These are phyloP conservation scores for Neurospora sp. DNA, from an alignment of 2,329 filamentous ascomycete species.

Conservation along the genomic window DNA sequence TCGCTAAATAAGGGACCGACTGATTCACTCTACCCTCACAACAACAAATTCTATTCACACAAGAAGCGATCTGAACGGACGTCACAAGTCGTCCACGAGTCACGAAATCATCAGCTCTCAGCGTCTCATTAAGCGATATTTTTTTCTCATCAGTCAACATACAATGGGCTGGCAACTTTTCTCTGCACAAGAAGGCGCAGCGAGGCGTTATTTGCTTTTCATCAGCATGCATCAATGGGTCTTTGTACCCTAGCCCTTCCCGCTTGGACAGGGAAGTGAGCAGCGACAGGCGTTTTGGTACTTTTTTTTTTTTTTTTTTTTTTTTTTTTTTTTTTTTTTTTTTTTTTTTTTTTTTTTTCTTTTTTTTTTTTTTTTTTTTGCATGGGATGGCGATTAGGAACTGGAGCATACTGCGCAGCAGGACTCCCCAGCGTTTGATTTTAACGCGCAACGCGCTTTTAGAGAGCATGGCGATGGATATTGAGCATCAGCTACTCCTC, in stretches of 20 bases:
- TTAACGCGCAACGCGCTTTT: background rate
- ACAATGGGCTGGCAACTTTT: background rate
- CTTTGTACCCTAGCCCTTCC: background rate
- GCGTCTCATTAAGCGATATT: background rate
- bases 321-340: too few species aligned
- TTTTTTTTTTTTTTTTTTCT: too few species aligned
- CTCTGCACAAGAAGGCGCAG: background rate
- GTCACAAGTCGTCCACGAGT: background rate
- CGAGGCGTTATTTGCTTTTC: background rate
- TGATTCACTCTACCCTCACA: background rate
- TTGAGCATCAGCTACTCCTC: background rate
- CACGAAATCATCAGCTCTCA: background rate
- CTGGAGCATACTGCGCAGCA: background rate
- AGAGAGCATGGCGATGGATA: background rate
- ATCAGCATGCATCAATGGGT: background rate
- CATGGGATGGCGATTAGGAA: background rate
- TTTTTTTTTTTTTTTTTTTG: too few species aligned
- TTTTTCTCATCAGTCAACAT: background rate
- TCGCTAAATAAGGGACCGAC: conserved; percentile 4
- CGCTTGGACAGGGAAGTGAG: background rate
- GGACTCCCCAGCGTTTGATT: background rate
- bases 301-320: background rate
- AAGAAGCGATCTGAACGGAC: background rate
- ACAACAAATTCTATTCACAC: background rate
- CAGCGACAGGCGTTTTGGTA: background rate